These are phyloP conservation scores for Neofusicoccum kwambonambiense DNA, from an alignment of 2,329 filamentous ascomycete species.

Conservation along the genomic window DNA sequence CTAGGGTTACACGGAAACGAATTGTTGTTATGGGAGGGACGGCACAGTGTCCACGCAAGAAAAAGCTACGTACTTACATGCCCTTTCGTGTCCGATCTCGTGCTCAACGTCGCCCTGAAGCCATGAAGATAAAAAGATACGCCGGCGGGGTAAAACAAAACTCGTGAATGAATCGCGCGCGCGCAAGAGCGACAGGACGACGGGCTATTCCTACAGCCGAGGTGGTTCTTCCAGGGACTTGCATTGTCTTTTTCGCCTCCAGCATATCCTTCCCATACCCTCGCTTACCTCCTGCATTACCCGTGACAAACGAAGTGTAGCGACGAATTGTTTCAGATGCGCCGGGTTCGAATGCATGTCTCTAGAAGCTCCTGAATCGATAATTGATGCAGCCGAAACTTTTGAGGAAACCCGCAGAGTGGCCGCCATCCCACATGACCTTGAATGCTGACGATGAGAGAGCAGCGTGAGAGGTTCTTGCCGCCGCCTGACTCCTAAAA, in stretches of 20 bases:
- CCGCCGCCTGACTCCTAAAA: slow-evolving; percentile 10
- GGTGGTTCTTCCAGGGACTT: slow-evolving; percentile 5
- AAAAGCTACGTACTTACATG: slow-evolving; percentile 12
- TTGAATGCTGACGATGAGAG: not conserved
- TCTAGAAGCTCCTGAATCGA: slow-evolving; percentile 18
- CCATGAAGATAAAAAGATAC: not conserved
- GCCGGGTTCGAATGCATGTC: slow-evolving; percentile 18
- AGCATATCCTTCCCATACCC: not conserved
- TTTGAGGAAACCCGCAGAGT: slow-evolving; percentile 11
- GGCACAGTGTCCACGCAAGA: not conserved
- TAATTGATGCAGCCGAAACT: slow-evolving; percentile 13
- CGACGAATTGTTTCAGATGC: slow-evolving; percentile 18
- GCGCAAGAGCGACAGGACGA: slow-evolving; percentile 10
- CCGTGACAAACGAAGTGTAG: slow-evolving; percentile 8
- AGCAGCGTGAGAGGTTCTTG: slow-evolving; percentile 8
- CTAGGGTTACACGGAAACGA: slow-evolving; percentile 5
- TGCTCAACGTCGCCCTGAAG: not conserved
- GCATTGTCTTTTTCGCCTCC: slow-evolving; percentile 8
- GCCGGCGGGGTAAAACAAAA: not conserved
- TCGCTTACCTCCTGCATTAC: slow-evolving; percentile 9
- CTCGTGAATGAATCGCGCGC: not conserved
- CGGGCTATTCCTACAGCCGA: not conserved
- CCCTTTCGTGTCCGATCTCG: not conserved
- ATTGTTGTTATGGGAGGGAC: not conserved
- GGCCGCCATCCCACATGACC: slow-evolving; percentile 13